Evolutionary conservation across 2,329 filamentous ascomycete species (phyloP).

Genomic region (Aspergillus fumigatiaffinis): DNA sequence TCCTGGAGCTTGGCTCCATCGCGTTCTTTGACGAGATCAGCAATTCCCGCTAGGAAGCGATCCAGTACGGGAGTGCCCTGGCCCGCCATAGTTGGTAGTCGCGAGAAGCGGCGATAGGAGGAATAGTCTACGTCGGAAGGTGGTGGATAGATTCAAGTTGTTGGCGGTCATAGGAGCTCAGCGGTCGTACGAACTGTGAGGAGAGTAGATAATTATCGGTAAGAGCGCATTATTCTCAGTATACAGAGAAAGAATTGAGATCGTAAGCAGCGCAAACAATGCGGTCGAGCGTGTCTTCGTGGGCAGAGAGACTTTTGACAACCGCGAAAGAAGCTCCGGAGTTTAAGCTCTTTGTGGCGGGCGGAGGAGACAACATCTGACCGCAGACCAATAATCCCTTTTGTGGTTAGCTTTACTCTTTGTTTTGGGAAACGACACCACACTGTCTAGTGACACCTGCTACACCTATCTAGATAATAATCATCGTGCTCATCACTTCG

Average conservation of each 20-base stretch:
- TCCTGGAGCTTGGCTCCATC: constrained; percentile 64
- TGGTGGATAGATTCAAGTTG: background rate
- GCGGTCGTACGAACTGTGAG: background rate
- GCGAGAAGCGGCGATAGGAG: background rate
- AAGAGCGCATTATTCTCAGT: background rate
- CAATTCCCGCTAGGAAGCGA: constrained; percentile 65
- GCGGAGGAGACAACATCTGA: too few species aligned
- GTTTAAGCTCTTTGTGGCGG: background rate
- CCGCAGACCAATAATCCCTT: too few species aligned
- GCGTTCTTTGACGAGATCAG: constrained; percentile 57
- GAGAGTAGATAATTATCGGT: background rate
- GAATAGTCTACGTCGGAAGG: background rate
- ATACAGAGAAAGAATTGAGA: background rate
- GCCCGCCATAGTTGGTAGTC: constrained; percentile 15
- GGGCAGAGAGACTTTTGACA: background rate
- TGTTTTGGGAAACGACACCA: too few species aligned
- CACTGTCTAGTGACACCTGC: too few species aligned
- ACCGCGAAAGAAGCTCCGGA: background rate
- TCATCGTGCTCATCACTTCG: too few species aligned
- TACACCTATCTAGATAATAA: too few species aligned
- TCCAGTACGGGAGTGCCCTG: constrained; percentile 58
- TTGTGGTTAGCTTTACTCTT: too few species aligned
- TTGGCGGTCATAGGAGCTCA: background rate
- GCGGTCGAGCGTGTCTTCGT: background rate
- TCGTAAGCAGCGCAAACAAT: background rate